Conservation (phyloP, 495 filamentous ascomycete species). For the Penicillium goetzii region DNA sequence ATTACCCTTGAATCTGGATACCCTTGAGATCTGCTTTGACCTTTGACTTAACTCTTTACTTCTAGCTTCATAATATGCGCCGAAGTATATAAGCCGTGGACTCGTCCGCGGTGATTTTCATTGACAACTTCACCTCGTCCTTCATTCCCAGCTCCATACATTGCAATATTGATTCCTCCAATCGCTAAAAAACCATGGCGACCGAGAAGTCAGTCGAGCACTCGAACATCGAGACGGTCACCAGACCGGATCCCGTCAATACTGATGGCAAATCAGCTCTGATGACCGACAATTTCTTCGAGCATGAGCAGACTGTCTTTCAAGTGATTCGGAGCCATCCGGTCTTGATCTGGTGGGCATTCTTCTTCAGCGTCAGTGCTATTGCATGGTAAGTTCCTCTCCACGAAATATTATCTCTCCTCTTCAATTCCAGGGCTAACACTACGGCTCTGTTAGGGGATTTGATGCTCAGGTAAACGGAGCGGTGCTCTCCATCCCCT, state of each 20-base stretch:
- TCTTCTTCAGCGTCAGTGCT: constrained; percentile 3
- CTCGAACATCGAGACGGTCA: not conserved
- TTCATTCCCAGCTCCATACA: not conserved
- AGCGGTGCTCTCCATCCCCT: not conserved
- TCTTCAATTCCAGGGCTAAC: not conserved
- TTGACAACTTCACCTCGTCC: not conserved
- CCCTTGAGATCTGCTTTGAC: not conserved
- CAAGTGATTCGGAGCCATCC: not conserved
- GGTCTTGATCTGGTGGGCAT: not conserved
- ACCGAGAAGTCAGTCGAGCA: not conserved
- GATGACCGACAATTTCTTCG: not conserved
- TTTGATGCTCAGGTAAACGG: not conserved
- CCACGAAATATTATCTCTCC: not conserved
- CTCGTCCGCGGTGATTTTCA: not conserved
- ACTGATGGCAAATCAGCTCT: not conserved
- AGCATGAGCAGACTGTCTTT: constrained; percentile 2
- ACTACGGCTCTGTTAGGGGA: not conserved
- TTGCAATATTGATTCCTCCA: not conserved
- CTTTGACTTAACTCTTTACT: not conserved
- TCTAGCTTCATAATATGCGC: not conserved
- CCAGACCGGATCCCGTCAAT: not conserved
- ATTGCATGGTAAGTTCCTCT: not conserved
- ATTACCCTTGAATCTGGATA: not conserved
- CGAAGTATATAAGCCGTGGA: not conserved
- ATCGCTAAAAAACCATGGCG: not conserved